These are phyloP conservation scores for Fusarium chuoi DNA, from an alignment of 2,329 filamentous ascomycete genomes.

Conservation along the genomic window DNA sequence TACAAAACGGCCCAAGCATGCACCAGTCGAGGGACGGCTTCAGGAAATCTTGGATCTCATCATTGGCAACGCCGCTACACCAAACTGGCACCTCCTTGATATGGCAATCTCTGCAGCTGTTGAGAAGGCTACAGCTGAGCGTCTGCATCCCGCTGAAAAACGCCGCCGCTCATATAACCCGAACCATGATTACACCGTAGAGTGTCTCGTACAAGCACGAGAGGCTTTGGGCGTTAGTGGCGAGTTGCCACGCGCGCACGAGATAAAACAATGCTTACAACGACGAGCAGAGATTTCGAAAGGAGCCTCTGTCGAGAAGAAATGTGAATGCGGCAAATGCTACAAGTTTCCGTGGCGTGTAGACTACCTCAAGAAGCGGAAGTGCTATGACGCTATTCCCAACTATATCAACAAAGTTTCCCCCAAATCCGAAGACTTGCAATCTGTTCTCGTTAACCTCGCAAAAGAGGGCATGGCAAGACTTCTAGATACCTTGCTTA, in stretches of 20 bases:
- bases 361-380: neutral
- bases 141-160: rapidly evolving
- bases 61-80: neutral
- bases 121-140: neutral
- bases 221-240: neutral
- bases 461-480: neutral
- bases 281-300: neutral
- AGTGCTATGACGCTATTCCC: neutral
- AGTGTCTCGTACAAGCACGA: neutral
- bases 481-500: neutral
- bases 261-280: neutral
- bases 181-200: neutral
- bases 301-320: neutral
- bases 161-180: neutral
- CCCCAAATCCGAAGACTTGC: rapidly evolving
- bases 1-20: neutral
- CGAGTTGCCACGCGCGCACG: rapidly evolving
- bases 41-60: neutral
- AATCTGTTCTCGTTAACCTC: neutral
- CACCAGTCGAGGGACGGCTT: neutral
- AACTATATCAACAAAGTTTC: neutral
- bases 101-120: neutral
- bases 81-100: neutral
- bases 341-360: neutral
- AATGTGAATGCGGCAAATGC: neutral